Evolutionary conservation across 2,329 filamentous ascomycete genomes (phyloP), one percentile per base, ranked within the genome.

Genomic region (Talaromyces verruculosus): DNA sequence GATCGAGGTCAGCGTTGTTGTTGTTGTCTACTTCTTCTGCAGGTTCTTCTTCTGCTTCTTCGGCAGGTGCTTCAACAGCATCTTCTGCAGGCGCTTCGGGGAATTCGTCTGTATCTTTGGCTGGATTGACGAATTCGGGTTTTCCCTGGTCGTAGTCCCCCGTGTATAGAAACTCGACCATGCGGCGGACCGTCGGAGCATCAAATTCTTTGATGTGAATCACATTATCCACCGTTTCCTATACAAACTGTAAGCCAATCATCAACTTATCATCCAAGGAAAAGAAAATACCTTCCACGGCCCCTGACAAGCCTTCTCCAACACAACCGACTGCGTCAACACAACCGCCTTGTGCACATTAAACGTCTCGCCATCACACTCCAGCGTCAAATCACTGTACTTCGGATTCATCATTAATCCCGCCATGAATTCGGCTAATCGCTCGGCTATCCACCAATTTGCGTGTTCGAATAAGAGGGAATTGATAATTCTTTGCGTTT

Each of bases 171-270:
- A 66, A 63, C 22, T 63, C 49, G 17, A 63, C 59, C 60, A 65
- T 67, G 7, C 53, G 35, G 17, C 33, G 33, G 22, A 59, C 33
- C 30, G 47, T 61, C 15, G 8, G 13, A 22, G 22, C 25, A 30
- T 60, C 64, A 30, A 71, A 70, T 19, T 58, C 47, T 7, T 59
- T 43, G 8, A 68, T 45, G 11, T 58, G 43, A 22, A 71, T 62
- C 5, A 62, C 41, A 13, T 58, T 63, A 0, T 58, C 57, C 2
- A 11, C 19, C 7, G 61, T 37, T 67, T 71, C 68, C 68, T 69
- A 33, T 7, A 15, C 17, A 17, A 17, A 49, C 28, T 11, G 33
- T 65, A 11, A 60, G 61, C 33, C 30, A 10, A 7, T 6, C n/a
- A n/a, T 22, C 51, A 19, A 53, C 3, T 8, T 10, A 33, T 13